phyloP scores from a whole-genome alignment of 108 stramenopile species.

The Discostella pseudostelligera region DNA sequence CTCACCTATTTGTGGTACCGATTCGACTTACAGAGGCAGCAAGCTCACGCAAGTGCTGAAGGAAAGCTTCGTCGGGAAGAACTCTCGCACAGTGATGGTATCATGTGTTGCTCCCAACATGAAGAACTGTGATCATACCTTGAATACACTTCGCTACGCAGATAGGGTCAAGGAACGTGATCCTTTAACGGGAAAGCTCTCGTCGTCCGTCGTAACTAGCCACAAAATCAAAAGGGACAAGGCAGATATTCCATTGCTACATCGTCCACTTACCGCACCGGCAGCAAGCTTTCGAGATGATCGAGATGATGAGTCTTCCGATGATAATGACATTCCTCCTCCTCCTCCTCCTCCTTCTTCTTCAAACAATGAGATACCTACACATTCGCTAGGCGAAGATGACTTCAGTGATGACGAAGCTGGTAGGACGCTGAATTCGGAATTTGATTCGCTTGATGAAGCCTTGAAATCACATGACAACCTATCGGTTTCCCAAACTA shows the following conservation, averaged over 20 bases:
- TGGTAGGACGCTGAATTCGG: constrained; percentile 5
- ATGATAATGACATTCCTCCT: constrained; percentile 33
- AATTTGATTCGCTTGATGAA: constrained; percentile 31
- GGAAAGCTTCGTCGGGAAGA: constrained; percentile 91
- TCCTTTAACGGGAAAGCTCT: constrained; percentile 63
- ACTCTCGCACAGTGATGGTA: constrained; percentile 96
- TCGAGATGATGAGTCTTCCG: constrained; percentile 24
- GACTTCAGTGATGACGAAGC: constrained; percentile 7
- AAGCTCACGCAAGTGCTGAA: constrained; percentile 97
- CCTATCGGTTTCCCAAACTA: background rate
- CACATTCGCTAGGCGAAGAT: constrained; percentile 2
- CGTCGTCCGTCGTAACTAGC: constrained; percentile 37
- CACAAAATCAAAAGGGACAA: constrained; percentile 38
- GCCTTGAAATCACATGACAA: constrained; percentile 16
- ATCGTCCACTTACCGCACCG: constrained; percentile 44
- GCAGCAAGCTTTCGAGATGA: constrained; percentile 41
- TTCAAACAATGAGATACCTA: constrained; percentile 2
- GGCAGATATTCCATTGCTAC: constrained; percentile 7
- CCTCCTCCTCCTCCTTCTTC: constrained; percentile 35
- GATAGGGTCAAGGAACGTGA: constrained; percentile 94
- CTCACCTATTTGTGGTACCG: background rate
- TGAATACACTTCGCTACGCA: constrained; percentile 98
- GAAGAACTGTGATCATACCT: constrained; percentile 93
- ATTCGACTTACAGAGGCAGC: constrained; percentile 64
- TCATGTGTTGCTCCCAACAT: constrained; percentile 94